A percentile compares a stretch with the other conserved stretches of the same genome.
Evolutionary conservation across 2,329 filamentous ascomycete species (phyloP).

Genomic region (Pyricularia sp.): DNA sequence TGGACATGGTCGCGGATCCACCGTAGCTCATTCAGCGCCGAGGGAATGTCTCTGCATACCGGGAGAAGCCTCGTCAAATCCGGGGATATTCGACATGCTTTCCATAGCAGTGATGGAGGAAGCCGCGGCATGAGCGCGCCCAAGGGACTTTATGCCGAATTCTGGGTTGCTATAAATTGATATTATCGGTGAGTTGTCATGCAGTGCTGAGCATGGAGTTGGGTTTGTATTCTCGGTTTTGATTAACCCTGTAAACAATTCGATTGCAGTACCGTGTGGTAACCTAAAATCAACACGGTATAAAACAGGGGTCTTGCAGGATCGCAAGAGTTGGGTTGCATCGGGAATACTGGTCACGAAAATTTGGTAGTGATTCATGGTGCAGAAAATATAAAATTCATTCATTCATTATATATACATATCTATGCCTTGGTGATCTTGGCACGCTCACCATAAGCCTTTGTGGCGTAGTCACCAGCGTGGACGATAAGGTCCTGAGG

Average conservation of each 20-base stretch:
- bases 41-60: conserved; percentile 51
- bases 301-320: too few species aligned
- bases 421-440: conserved; percentile 19
- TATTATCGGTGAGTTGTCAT: not conserved
- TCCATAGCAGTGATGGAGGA: conserved; percentile 44
- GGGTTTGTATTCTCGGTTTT: too few species aligned
- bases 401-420: not conserved
- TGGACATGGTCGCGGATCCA: conserved; percentile 58
- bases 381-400: not conserved
- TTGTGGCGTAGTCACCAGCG: conserved; percentile 87
- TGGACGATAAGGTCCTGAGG: conserved; percentile 86
- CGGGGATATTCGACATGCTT: conserved; percentile 42
- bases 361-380: not conserved
- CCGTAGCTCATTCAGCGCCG: conserved; percentile 59
- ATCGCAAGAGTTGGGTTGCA: too few species aligned
- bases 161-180: not conserved
- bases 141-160: not conserved
- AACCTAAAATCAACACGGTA: too few species aligned
- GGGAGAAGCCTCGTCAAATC: conserved; percentile 53
- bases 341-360: too few species aligned
- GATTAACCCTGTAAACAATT: too few species aligned
- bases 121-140: conserved; percentile 49
- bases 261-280: too few species aligned
- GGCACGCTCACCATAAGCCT: conserved; percentile 74
- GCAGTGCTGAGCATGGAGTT: not conserved